phyloP scores from a whole-genome alignment of 805 yeast genomes.

The Maudiozyma turicensis region DNA sequence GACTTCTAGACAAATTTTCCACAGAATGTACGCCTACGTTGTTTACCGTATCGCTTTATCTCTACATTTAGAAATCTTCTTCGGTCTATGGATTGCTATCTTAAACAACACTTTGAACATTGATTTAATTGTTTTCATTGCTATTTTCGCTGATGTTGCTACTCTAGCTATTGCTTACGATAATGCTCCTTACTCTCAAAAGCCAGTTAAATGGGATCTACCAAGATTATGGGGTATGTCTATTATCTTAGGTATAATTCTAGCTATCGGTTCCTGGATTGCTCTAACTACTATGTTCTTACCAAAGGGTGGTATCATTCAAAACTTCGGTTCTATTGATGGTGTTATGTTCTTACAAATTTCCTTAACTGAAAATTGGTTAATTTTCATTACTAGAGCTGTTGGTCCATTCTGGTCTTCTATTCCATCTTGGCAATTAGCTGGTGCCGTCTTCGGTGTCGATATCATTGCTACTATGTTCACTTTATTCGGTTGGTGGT shows the following conservation, averaged over 20 bases:
- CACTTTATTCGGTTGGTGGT: slow-evolving; percentile 95
- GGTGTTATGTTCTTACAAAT: slow-evolving; percentile 91
- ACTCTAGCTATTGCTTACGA: slow-evolving; percentile 95
- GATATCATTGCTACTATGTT: slow-evolving; percentile 89
- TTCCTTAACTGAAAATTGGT: slow-evolving; percentile 94
- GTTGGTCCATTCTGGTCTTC: slow-evolving; percentile 99
- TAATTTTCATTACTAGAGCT: slow-evolving; percentile 93
- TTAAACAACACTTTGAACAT: slow-evolving; percentile 78
- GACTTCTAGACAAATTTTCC: slow-evolving; percentile 95
- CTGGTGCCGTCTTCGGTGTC: slow-evolving; percentile 87
- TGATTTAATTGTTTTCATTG: slow-evolving; percentile 90
- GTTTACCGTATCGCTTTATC: slow-evolving; percentile 97
- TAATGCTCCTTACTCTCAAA: slow-evolving; percentile 89
- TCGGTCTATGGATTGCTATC: slow-evolving; percentile 95
- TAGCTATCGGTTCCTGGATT: slow-evolving; percentile 92
- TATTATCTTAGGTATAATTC: slow-evolving; percentile 69
- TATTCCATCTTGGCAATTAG: slow-evolving; percentile 89
- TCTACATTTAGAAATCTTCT: slow-evolving; percentile 85
- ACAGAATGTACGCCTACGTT: slow-evolving; percentile 97
- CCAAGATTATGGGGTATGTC: slow-evolving; percentile 98
- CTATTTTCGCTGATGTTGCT: slow-evolving; percentile 95
- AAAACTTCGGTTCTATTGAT: slow-evolving; percentile 89
- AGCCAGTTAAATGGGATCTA: slow-evolving; percentile 93
- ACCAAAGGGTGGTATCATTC: slow-evolving; percentile 87
- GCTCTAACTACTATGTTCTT: slow-evolving; percentile 89